Evolutionary conservation across 2,329 filamentous ascomycete genomes (phyloP).

Genomic region (Elsinoe fawcettii): DNA sequence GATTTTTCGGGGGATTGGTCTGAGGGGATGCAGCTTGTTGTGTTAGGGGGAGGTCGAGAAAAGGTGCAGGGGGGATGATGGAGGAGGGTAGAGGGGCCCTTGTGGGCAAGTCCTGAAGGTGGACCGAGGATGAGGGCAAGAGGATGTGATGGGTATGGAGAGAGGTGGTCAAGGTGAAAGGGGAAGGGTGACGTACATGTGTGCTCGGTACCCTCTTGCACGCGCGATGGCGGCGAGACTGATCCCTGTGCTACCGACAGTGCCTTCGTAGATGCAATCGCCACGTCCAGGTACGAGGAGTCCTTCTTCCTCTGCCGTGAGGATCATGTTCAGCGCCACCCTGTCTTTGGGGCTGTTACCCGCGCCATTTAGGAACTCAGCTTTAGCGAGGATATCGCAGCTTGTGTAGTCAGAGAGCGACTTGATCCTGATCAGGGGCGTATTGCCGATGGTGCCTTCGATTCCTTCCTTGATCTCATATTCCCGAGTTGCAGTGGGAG

Average conservation of each 20-base stretch:
- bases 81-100: no score
- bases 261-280: constrained; percentile 96
- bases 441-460: constrained; percentile 87
- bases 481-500: constrained; percentile 12
- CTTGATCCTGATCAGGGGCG: constrained; percentile 77
- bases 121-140: background rate
- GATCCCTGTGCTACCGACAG: constrained; percentile 92
- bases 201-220: constrained; percentile 79
- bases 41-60: constrained; percentile 1
- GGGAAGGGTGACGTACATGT: constrained; percentile 55
- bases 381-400: constrained; percentile 84
- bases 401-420: constrained; percentile 81
- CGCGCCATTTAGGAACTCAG: constrained; percentile 91
- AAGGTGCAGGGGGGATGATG: constrained; percentile 15
- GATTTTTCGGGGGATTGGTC: constrained; percentile 87
- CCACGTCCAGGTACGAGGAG: constrained; percentile 70
- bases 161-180: no score
- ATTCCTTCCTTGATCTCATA: constrained; percentile 63
- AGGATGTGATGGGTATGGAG: background rate
- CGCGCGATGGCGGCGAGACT: constrained; percentile 83
- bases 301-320: constrained; percentile 67
- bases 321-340: constrained; percentile 85
- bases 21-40: constrained; percentile 73
- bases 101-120: no score
- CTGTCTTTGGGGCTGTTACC: constrained; percentile 92